Base-by-base conservation (phyloP, 1,284 basidiomycete species). In the Microbotryomycetes sp. region DNA sequence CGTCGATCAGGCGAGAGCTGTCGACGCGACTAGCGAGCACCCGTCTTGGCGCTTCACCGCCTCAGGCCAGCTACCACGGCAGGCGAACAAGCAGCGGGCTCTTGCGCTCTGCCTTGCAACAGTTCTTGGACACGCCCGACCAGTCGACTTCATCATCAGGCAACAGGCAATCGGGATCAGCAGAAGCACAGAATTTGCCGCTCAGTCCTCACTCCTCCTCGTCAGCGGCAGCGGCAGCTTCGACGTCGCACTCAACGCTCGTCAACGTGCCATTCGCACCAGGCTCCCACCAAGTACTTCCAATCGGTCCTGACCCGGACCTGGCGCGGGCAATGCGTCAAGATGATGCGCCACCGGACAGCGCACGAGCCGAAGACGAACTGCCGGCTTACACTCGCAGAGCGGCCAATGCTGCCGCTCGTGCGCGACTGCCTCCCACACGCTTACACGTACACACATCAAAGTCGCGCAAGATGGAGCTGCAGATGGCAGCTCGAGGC, bases 401-500 rank as follows among this genome's bases (percentile, higher is more conserved):
- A 26, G 52, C 30, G 31, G 26, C 52, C 16, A 26, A 31, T 28
- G 21, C 9, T 21, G 27, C 48, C 48, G 52, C 26, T 24, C 30
- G 24, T 13, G 31, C 24, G 18, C 29, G 35, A 13, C 47, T 60
- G 11, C 64, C 58, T 0, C 50, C 63, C 0, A 56, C 54, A 6
- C 53, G 59, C 9, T 29, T 57, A 0, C 65, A 64, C 31, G 31
- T 31, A 3, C 50, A 62, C 35, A 23, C 47, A 9, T 53, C 48
- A 18, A 56, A 59, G 27, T 45, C 53, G 3, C 51, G 56, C 5
- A 64, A 61, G 47, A 49, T 67, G 13, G 15, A 16, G 27, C 59
- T 69, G n/a, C 45, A 59, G 15, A 2, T 67, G 5, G 21, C 30
- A 0, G 67, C 65, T 1, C 18, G 57, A 9, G 65, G 65, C 9